Evolutionary conservation across 345 rosid species (phyloP).

Genomic region (Boechera divaricarpa): DNA sequence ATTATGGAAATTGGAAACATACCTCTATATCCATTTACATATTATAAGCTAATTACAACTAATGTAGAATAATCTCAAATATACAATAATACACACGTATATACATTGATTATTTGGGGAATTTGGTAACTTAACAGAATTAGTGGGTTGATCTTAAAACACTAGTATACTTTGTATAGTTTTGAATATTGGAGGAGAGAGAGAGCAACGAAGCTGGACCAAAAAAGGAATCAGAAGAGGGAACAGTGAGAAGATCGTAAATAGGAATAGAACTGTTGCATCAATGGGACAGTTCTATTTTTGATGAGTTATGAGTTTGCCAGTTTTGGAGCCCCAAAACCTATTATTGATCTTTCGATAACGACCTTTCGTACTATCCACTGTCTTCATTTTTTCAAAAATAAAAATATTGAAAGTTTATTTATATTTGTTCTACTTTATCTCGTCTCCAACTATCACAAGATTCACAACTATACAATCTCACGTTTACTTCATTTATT

Average conservation of each 20-base stretch:
- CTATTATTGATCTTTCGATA: conserved; percentile 44
- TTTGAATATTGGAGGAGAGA: conserved; percentile 19
- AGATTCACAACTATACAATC: conserved; percentile 7
- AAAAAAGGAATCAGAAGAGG: conserved; percentile 29
- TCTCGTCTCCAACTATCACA: conserved; percentile 14
- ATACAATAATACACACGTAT: background rate
- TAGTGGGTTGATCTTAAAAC: conserved; percentile 9
- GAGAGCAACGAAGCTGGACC: conserved; percentile 13
- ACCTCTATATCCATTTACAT: background rate
- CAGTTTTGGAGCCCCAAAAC: conserved; percentile 48
- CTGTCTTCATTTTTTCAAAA: conserved; percentile 14
- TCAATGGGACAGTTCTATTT: conserved; percentile 48
- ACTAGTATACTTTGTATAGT: background rate
- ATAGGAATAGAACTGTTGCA: conserved; percentile 42
- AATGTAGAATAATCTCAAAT: background rate
- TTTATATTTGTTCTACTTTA: background rate
- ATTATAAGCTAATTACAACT: background rate
- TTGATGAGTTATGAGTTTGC: conserved; percentile 41
- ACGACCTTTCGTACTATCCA: conserved; percentile 47
- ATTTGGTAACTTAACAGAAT: too few species aligned
- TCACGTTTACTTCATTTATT: conserved; percentile 19
- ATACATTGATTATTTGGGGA: background rate
- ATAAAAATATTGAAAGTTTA: background rate
- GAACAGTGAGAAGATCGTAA: conserved; percentile 44
- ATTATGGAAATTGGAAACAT: background rate